Percentiles rank a stretch among this genome's conserved stretches.
These are phyloP conservation scores for Pseudogymnoascus sp. DNA, from an alignment of 2,329 filamentous ascomycete genomes.

Conservation along the genomic window DNA sequence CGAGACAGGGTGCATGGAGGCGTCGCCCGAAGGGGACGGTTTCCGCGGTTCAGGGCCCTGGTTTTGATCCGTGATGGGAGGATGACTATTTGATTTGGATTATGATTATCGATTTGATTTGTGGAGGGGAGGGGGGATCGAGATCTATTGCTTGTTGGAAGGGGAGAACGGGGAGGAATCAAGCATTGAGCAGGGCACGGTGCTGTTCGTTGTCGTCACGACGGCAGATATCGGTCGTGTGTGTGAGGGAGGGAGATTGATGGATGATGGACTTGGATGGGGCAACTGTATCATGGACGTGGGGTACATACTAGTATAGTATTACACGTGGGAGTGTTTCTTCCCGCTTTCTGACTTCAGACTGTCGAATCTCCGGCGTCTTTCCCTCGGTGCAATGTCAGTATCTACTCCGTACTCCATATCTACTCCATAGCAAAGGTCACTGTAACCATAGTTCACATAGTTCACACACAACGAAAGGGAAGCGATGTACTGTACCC, in stretches of 20 bases:
- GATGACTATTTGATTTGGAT: background rate
- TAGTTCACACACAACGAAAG: background rate
- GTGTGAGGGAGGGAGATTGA: background rate
- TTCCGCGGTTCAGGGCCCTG: background rate
- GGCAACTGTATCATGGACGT: background rate
- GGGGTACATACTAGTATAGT: background rate
- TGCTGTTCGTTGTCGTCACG: background rate
- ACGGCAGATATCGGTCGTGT: background rate
- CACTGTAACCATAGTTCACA: no score
- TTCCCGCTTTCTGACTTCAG: no score
- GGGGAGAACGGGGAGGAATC: background rate
- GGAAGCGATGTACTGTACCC: background rate
- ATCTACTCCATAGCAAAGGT: no score
- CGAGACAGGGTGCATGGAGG: background rate
- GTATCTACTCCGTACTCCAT: no score
- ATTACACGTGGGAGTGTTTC: no score
- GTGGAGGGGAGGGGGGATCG: background rate
- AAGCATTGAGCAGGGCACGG: background rate
- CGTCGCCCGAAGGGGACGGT: background rate
- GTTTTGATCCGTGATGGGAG: background rate
- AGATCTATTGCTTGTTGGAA: background rate
- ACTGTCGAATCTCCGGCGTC: no score
- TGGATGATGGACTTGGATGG: background rate
- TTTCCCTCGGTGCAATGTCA: no score
- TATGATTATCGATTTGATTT: background rate